Base-by-base conservation (phyloP, 805 yeast genomes). In the Cyberlindnera samutprakarnensis region DNA sequence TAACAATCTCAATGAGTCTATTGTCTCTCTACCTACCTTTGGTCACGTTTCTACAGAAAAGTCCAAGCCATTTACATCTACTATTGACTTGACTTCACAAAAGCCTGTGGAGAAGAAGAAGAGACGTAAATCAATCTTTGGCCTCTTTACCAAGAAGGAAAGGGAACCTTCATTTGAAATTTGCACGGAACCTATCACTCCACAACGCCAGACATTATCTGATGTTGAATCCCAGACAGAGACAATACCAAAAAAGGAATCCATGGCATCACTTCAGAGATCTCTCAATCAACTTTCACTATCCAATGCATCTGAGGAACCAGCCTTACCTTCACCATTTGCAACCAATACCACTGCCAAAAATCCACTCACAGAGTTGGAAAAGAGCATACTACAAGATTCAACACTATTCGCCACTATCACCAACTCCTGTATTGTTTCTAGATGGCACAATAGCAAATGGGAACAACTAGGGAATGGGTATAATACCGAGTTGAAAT, bases 161-260 rank as follows among this genome's bases (percentile, higher is more conserved):
- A 38, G 29, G 14, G 46, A 42, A 14, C 47, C 52, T 10, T 32
- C 39, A 4, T 49, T 50, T 26, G 55, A 50, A 28, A 47, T 50
- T 22, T 49, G 45, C 8, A 43, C 44, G 9, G 42, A 39, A 31
- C 25, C 33, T 11, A 23, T 39, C 6, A 16, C 33, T 16, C 25
- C n/a, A n/a, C n/a, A n/a, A n/a, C n/a, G n/a, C n/a, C n/a, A n/a
- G n/a, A n/a, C n/a, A n/a, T n/a, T n/a, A n/a, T n/a, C n/a, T n/a
- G n/a, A n/a, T n/a, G n/a, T n/a, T n/a, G n/a, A n/a, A n/a, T n/a
- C n/a, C n/a, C n/a, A n/a, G n/a, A n/a, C 7, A 16, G 26, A 24
- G 12, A 3, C 14, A 6, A 11, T n/a, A 16, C 14, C 8, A 17
- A 18, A 21, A 18, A 28, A n/a, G 13, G 22, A 10, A 28, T 28